Evolutionary conservation across 2,329 filamentous ascomycete species (phyloP).

Genomic region (Acarospora socialis): DNA sequence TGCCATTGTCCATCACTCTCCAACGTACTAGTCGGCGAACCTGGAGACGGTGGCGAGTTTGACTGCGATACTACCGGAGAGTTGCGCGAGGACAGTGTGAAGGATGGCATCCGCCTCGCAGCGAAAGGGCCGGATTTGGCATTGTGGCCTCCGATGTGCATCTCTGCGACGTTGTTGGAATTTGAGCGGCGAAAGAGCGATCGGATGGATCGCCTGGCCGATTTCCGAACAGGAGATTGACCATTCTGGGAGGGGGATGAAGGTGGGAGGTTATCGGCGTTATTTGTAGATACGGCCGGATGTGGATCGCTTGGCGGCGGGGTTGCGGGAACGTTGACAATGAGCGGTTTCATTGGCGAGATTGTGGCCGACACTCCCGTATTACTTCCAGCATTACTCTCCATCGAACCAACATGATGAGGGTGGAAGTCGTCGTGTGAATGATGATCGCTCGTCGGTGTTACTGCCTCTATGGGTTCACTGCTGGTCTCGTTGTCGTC

Average conservation of each 20-base stretch:
- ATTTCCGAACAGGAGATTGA: background rate
- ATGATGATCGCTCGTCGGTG: conserved; percentile 13
- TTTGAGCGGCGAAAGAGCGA: conserved; percentile 16
- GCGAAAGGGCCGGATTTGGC: conserved; percentile 6
- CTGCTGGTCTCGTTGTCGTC: conserved; percentile 5
- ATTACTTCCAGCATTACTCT: no score
- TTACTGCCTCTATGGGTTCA: conserved; percentile 15
- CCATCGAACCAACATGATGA: background rate
- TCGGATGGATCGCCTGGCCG: conserved; percentile 9
- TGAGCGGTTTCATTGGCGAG: conserved; percentile 1
- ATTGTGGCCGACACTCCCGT: conserved; percentile 1
- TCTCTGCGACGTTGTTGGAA: conserved; percentile 6
- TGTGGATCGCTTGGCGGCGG: conserved; percentile 7
- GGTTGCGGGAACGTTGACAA: background rate
- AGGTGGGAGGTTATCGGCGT: conserved; percentile 11
- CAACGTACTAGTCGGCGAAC: conserved; percentile 22
- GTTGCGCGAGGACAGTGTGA: conserved; percentile 23
- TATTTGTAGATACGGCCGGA: conserved; percentile 7
- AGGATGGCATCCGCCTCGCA: conserved; percentile 18
- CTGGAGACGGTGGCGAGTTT: conserved; percentile 24
- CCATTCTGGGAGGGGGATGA: conserved; percentile 6
- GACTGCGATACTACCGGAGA: conserved; percentile 24
- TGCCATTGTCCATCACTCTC: conserved; percentile 14
- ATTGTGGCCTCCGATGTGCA: background rate
- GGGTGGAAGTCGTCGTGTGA: conserved; percentile 4